phyloP scores from a whole-genome alignment of 192 early-diverging fungal genomes.

The Backusella circina region DNA sequence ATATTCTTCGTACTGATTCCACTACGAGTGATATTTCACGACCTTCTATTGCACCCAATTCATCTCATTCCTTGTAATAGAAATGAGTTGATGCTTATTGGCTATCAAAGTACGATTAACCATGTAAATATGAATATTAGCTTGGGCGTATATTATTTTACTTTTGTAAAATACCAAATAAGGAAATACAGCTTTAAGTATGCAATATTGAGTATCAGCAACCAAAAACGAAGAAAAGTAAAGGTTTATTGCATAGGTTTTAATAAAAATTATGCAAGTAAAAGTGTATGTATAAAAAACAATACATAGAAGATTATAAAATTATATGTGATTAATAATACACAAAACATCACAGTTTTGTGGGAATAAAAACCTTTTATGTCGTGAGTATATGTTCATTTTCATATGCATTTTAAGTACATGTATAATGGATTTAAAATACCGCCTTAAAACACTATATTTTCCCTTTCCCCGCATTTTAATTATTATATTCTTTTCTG shows the following conservation, averaged over 20 bases:
- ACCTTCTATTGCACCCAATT: background rate
- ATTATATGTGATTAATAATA: background rate
- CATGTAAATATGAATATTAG: too few relatives aligned
- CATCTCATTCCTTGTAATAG: background rate
- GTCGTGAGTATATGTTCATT: background rate
- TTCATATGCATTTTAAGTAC: background rate
- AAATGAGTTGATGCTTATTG: background rate
- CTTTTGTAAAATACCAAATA: too few relatives aligned
- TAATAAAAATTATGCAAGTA: background rate
- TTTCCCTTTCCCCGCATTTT: background rate
- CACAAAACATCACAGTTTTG: background rate
- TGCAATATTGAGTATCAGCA: too few relatives aligned
- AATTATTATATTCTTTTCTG: background rate
- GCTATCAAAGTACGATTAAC: background rate
- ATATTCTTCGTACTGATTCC: too few relatives aligned
- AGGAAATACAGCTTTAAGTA: too few relatives aligned
- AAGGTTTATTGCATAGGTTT: background rate
- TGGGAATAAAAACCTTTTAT: background rate
- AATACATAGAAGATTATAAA: too few relatives aligned
- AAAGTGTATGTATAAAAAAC: background rate
- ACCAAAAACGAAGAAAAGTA: background rate
- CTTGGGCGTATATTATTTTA: too few relatives aligned
- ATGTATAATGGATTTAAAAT: background rate
- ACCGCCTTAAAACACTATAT: background rate
- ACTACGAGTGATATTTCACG: too few relatives aligned